A percentile compares a stretch with the other conserved stretches of the same genome.
Evolutionary conservation across 306 rosid genomes (phyloP).

Genomic region (Dryas octopetala): DNA sequence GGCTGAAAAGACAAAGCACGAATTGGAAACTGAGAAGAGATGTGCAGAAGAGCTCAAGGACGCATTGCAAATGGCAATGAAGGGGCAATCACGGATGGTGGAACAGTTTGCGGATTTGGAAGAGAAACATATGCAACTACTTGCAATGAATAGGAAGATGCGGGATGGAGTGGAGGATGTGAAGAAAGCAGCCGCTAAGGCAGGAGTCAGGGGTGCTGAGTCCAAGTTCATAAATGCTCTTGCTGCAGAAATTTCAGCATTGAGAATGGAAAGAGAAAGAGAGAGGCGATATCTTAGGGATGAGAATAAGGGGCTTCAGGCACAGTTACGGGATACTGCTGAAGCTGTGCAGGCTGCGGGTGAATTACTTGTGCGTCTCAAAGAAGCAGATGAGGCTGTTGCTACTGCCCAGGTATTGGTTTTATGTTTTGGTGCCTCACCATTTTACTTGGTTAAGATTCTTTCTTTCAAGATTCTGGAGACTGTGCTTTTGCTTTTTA

Average conservation of each 20-base stretch:
- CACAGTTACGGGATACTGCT: slow-evolving; percentile 92
- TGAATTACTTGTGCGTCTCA: slow-evolving; percentile 87
- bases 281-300: slow-evolving; percentile 78
- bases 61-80: slow-evolving; percentile 87
- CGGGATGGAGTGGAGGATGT: slow-evolving; percentile 90
- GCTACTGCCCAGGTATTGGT: slow-evolving; percentile 63
- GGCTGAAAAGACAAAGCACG: slow-evolving; percentile 62
- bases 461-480: neutral
- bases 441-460: neutral
- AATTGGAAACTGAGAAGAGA: slow-evolving; percentile 80
- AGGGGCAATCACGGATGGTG: slow-evolving; percentile 83
- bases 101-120: slow-evolving; percentile 98
- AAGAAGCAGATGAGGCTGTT: slow-evolving; percentile 91
- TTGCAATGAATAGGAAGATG: slow-evolving; percentile 82
- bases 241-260: slow-evolving; percentile 90
- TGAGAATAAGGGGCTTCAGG: slow-evolving; percentile 91
- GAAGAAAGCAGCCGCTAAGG: slow-evolving; percentile 89
- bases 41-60: slow-evolving; percentile 84
- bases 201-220: slow-evolving; percentile 92
- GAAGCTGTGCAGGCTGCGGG: slow-evolving; percentile 99
- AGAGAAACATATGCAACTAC: slow-evolving; percentile 87
- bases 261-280: slow-evolving; percentile 80
- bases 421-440: neutral
- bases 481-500: neutral
- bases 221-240: slow-evolving; percentile 93